Evolutionary conservation across 2,329 filamentous ascomycete genomes (phyloP), one percentile per base, ranked within the genome.

Genomic region (Pseudogymnoascus sp.): DNA sequence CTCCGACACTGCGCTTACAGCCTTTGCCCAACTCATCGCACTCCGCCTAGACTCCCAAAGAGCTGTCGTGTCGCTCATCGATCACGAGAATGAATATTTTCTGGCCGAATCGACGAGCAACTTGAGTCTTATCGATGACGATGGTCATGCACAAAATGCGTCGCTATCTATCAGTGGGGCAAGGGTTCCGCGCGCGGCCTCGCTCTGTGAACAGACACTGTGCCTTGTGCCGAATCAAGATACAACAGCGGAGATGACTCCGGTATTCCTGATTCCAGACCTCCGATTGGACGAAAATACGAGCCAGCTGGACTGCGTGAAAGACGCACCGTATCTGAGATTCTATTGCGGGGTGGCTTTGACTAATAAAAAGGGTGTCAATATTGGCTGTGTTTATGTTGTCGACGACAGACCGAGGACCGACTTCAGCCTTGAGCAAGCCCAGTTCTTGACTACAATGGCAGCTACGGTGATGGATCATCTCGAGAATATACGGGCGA

Each of bases 61-160:
- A 11, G 74, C 72, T 52, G 74, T 81, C 67, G 72, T 81, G 16
- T 77, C 76, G 16, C 69, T 81, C 25, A 74, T 79, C 38, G 75
- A 76, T 60, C 66, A 69, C 9, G 69, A 71, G 2, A 70, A 69
- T n/a, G 76, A 80, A 69, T 79, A 75, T 60, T 73, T 81, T 58
- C 72, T 82, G 28, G 77, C 77, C 39, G 80, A 82, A 66, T 77
- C 78, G 1, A 81, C 80, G 2, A 73, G 72, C 23, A 76, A 74
- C 4, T 67, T 79, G 5, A 76, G 75, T 58, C 62, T 65, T 19
- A 63, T 64, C n/a, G 62, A 65, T 49, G 61, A 70, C 62, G 67
- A 69, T 60, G 63, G 62, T 11, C 42, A 49, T 49, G 59, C 62
- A 14, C 55, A 64, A 23, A 67, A 67, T 67, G 62, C 65, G n/a